Percentiles rank a stretch among this genome's conserved stretches.
phyloP scores from a whole-genome alignment of 495 filamentous ascomycete genomes.

The Paragyromitra xinjiangensis region DNA sequence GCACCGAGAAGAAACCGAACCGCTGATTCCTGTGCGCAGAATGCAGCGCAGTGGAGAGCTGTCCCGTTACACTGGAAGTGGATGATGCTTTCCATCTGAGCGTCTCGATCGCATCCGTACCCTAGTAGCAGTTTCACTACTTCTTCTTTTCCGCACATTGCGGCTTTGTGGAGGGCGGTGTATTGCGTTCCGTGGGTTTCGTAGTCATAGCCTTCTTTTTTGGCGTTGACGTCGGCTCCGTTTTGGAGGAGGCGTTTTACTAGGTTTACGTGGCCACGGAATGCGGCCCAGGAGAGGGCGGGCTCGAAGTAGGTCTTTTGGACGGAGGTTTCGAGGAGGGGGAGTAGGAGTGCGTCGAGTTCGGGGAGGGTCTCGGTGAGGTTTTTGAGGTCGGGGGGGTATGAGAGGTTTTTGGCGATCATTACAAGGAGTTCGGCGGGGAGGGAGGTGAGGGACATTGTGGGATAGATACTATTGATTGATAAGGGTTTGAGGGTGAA shows the following conservation, averaged over 20 bases:
- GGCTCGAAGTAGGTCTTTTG: background rate
- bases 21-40: background rate
- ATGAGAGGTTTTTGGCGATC: background rate
- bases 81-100: background rate
- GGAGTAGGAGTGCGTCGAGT: background rate
- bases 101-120: background rate
- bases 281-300: slow-evolving; percentile 3
- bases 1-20: background rate
- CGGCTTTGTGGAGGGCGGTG: background rate
- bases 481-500: too few species aligned
- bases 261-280: background rate
- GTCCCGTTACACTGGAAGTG: background rate
- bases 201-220: too few species aligned
- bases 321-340: background rate
- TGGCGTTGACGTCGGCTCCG: background rate
- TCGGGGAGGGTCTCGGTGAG: background rate
- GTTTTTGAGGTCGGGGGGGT: background rate
- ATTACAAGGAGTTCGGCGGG: background rate
- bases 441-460: background rate
- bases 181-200: background rate
- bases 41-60: background rate
- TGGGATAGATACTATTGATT: background rate
- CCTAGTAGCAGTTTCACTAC: background rate
- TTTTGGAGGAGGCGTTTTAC: background rate
- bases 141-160: background rate